These are phyloP conservation scores for Jatropha podagrica DNA, from an alignment of 441 rosid genomes.

Conservation along the genomic window DNA sequence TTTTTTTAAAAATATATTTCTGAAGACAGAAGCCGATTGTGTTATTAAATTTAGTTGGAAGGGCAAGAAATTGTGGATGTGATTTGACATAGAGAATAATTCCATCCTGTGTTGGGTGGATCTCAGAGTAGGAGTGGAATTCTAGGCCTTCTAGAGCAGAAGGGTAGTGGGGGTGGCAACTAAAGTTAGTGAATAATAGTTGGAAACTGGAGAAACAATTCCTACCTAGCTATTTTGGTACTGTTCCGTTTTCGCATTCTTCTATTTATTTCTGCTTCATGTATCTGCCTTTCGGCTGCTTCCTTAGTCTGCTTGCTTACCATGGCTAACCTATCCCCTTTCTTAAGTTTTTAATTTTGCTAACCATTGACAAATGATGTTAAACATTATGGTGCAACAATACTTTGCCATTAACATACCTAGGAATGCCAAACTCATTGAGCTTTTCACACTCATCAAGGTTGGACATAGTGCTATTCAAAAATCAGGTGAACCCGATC, in stretches of 20 bases:
- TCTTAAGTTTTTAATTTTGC: neutral
- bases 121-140: neutral
- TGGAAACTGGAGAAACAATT: conserved; percentile 1
- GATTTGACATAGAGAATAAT: conserved; percentile 1
- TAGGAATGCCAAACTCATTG: neutral
- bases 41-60: neutral
- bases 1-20: neutral
- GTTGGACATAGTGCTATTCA: neutral
- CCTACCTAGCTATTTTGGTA: too few species aligned
- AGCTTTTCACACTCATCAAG: neutral
- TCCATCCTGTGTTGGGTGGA: neutral
- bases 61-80: neutral
- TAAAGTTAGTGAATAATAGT: neutral
- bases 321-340: neutral
- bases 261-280: neutral
- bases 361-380: neutral
- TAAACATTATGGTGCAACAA: neutral
- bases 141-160: neutral
- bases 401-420: neutral
- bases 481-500: too few species aligned
- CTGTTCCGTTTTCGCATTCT: too few species aligned
- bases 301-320: neutral
- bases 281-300: neutral
- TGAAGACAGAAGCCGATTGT: neutral
- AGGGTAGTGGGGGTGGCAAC: neutral